Evolutionary conservation across 441 rosid genomes (phyloP), one percentile per base, ranked within the genome.

Genomic region (Theobroma grandiflorum): DNA sequence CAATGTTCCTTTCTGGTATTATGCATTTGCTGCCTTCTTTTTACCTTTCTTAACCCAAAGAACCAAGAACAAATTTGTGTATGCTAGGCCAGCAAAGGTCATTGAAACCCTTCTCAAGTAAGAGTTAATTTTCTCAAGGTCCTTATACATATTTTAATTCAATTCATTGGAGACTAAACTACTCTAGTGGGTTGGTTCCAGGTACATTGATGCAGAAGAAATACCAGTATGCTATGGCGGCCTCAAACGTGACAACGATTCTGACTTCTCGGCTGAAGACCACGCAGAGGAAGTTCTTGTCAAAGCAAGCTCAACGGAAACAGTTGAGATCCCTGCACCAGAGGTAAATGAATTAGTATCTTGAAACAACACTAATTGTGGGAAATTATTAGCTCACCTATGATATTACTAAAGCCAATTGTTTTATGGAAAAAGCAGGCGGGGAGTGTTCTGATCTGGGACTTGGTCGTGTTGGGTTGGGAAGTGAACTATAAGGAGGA

Each of bases 401-500:
- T 26, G 31, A 26, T 26, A 26, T 26, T 26, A 26, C 31, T 26
- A 26, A 26, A 26, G 31, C 31, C 31, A 26, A 26, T 26, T 26
- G 31, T 26, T 26, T 26, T 26, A 26, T 26, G 31, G 31, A 26
- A 26, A 4, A 31, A 26, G 33, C 86, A 89, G 90, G 84, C 31
- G 2, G 93, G 90, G 59, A 78, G 16, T 42, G 78, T 86, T 8
- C 6, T 88, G 59, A 37, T 83, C 4, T 90, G 94, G 94, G 94
- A 89, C 69, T 20, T 90, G 64, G 80, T 81, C 0, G 94, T 90
- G 14, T 68, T 84, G 72, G 90, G 90, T 4, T 89, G 94, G 94
- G 92, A 90, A 72, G 91, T 89, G 81, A 84, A 76, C 72, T 90
- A 90, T 86, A 89, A 78, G 81, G 94, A 90, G 72, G 94, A 90